Base-by-base conservation (phyloP, 345 rosid genomes). In the Tarenaya hassleriana region DNA sequence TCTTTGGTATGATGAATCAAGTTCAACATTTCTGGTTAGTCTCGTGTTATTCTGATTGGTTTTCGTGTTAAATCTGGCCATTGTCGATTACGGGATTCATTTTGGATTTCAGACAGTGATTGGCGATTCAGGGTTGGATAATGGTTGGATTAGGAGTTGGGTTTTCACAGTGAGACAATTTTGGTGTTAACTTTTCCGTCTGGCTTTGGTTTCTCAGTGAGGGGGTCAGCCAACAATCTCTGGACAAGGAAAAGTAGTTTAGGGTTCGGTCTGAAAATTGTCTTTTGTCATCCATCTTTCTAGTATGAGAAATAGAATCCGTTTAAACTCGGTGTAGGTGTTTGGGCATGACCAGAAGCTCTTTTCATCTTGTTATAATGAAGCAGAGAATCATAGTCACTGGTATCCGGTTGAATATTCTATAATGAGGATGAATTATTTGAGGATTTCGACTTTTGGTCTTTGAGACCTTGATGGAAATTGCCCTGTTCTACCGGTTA, bases 161-260 rank as follows among this genome's bases (percentile, higher is more conserved):
- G 34, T 19, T 3, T 41, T 60, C 58, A 20, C 32, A 11, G 29
- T 46, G 35, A 39, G 37, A 44, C 56, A 46, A 29, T 8, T 54
- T 29, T 14, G 15, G 37, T 18, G 14, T 40, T 54, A 63, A 47
- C 35, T 44, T 14, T 7, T n/a, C 7, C 11, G 43, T 21, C 0
- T 41, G 38, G 4, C 42, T 49, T 34, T 56, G 18, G 15, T 41
- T 16, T 41, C 56, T 18, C 63, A 65, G 69, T 46, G 64, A 19
- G 64, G 45, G 53, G 47, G 34, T 10, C 34, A 34, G 52, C 18
- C 43, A 39, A 35, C 35, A 54, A 60, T 38, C 55, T 47, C 50
- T 63, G 9, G 20, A 43, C 20, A 29, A 55, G 34, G 1, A 7
- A 3, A n/a, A n/a, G n/a, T n/a, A 33, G 35, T 33, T 33, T 33